Evolutionary conservation across 2,329 filamentous ascomycete species (phyloP).

Genomic region (Fusarium euwallaceae): DNA sequence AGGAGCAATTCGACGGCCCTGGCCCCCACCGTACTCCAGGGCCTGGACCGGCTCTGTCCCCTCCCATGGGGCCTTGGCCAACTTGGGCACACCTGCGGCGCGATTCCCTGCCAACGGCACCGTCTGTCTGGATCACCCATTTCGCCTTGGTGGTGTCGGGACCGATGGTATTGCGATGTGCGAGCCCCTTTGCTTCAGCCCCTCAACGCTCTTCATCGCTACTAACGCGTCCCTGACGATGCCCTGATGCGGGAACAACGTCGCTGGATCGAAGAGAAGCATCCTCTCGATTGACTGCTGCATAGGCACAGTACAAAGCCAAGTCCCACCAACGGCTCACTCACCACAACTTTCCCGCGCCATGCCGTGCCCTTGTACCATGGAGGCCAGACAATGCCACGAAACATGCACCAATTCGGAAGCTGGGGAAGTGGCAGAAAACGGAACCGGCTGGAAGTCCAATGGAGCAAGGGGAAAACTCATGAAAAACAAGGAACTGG

Average conservation of each 20-base stretch:
- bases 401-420: constrained; percentile 24
- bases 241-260: constrained; percentile 17
- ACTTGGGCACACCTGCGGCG: constrained; percentile 14
- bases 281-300: background rate
- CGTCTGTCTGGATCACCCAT: constrained; percentile 39
- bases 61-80: constrained; percentile 13
- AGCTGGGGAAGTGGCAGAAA: constrained; percentile 13
- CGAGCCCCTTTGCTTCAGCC: constrained; percentile 24
- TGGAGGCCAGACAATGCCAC: constrained; percentile 20
- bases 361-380: constrained; percentile 22
- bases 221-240: constrained; percentile 25
- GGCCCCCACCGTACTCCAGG: constrained; percentile 18
- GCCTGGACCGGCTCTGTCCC: constrained; percentile 19
- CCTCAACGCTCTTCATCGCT: constrained; percentile 27
- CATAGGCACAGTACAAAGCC: background rate
- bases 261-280: constrained; percentile 13
- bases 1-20: constrained; percentile 8
- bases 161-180: constrained; percentile 36
- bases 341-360: constrained; percentile 8
- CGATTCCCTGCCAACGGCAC: constrained; percentile 37
- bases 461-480: constrained; percentile 8
- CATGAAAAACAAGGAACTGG: constrained; percentile 37
- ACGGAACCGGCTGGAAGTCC: constrained; percentile 4
- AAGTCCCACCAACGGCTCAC: constrained; percentile 30
- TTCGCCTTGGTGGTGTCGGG: constrained; percentile 24